Conservation (phyloP, 1,139 yeast species). For the Saccharomyces hybrid region DNA sequence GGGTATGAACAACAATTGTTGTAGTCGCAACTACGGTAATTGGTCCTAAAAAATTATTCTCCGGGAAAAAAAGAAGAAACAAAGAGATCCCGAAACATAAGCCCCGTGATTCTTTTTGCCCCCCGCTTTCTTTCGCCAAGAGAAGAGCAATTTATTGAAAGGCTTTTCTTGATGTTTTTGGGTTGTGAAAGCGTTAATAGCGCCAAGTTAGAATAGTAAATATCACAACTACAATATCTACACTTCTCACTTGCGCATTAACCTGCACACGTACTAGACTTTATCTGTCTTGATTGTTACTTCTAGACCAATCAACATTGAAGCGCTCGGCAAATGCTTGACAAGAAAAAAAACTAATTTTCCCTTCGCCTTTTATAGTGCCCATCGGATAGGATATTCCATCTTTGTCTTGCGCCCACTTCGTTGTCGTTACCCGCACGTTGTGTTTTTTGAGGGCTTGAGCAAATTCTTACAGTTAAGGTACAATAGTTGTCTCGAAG, state of each 20-base stretch:
- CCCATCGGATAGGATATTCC: background rate
- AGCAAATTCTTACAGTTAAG: too few species aligned
- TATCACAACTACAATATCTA: background rate
- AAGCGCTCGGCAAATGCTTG: too few species aligned
- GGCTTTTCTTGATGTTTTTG: slow-evolving; percentile 3
- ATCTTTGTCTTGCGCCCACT: background rate
- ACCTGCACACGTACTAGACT: background rate
- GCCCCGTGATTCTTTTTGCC: background rate
- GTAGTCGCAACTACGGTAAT: slow-evolving; percentile 13
- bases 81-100: background rate
- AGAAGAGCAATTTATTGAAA: slow-evolving; percentile 4
- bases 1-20: slow-evolving; percentile 11
- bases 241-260: background rate
- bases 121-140: background rate
- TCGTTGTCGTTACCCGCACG: background rate
- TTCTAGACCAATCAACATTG: too few species aligned
- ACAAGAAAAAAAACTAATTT: too few species aligned
- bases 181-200: background rate
- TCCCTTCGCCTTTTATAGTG: background rate
- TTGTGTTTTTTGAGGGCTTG: background rate
- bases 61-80: background rate
- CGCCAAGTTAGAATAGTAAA: background rate
- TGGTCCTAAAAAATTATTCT: slow-evolving; percentile 6
- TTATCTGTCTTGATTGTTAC: too few species aligned
- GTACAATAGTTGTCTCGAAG: background rate